phyloP scores from a whole-genome alignment of 805 yeast genomes.

The Saccharomycopsis fibuligera region DNA sequence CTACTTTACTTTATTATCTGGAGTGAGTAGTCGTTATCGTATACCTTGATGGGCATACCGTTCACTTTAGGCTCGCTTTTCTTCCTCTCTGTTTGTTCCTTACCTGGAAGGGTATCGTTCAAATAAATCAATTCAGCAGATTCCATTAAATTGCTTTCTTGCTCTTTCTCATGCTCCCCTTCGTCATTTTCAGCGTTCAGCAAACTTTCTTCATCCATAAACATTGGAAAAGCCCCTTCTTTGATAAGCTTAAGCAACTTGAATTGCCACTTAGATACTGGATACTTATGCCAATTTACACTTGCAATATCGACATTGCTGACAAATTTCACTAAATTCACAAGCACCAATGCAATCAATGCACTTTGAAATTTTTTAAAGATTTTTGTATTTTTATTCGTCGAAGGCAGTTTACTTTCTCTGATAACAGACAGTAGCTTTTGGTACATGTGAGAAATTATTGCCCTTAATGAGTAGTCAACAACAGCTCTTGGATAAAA shows the following conservation, averaged over 20 bases:
- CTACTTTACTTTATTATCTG: background rate
- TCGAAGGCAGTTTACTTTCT: no score
- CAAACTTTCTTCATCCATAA: no score
- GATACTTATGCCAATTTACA: background rate
- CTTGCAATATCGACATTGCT: background rate
- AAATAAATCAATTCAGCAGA: no score
- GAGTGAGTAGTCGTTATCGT: slow-evolving; percentile 12
- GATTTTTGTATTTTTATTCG: background rate
- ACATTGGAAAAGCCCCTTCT: background rate
- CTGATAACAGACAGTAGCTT: no score
- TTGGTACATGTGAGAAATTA: slow-evolving; percentile 1
- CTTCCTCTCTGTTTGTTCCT: no score
- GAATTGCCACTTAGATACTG: slow-evolving; percentile 1
- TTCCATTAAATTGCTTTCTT: no score
- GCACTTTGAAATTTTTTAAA: slow-evolving; percentile 14
- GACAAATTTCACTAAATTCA: slow-evolving; percentile 8
- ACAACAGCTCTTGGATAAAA: slow-evolving; percentile 9
- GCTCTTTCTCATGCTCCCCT: background rate
- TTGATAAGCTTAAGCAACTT: slow-evolving; percentile 2
- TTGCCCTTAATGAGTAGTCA: slow-evolving; percentile 3
- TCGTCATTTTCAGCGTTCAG: background rate
- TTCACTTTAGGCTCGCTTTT: background rate
- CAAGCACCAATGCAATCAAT: slow-evolving; percentile 8
- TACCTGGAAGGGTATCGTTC: background rate
- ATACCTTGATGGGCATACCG: slow-evolving; percentile 12